Evolutionary conservation across 176 grass and related monocot genomes (phyloP).

Genomic region (Carex pumila): DNA sequence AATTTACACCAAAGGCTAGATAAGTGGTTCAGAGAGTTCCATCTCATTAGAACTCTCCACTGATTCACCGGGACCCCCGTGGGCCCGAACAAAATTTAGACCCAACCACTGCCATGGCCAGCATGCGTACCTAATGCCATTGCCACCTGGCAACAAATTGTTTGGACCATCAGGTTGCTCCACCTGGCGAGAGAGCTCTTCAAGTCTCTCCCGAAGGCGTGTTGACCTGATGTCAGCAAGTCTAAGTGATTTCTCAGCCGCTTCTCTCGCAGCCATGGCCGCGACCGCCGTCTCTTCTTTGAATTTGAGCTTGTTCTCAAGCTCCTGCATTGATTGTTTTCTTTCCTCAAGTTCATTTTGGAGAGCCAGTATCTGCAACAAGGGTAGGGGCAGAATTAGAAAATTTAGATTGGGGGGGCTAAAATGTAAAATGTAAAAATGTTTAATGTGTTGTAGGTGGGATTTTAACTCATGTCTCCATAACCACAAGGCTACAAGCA

Average conservation of each 20-base stretch:
- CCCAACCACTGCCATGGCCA: slow-evolving; percentile 99
- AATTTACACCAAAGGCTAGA: slow-evolving; percentile 29
- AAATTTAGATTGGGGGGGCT: too few species aligned
- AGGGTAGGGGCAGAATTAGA: neutral
- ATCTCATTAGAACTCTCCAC: slow-evolving; percentile 63
- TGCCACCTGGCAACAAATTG: slow-evolving; percentile 17
- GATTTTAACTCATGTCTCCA: too few species aligned
- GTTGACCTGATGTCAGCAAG: slow-evolving; percentile 59
- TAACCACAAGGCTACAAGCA: too few species aligned
- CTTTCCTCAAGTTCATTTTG: slow-evolving; percentile 78
- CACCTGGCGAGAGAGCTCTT: slow-evolving; percentile 68
- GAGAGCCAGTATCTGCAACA: slow-evolving; percentile 55
- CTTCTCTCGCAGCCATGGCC: slow-evolving; percentile 72
- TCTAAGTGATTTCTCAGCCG: slow-evolving; percentile 80
- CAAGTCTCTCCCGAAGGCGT: slow-evolving; percentile 67
- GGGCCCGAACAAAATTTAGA: slow-evolving; percentile 51
- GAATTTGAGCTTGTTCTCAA: slow-evolving; percentile 94
- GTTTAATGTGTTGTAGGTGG: too few species aligned
- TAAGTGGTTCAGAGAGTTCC: slow-evolving; percentile 85
- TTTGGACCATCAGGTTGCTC: slow-evolving; percentile 54
- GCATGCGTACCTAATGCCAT: slow-evolving; percentile 65
- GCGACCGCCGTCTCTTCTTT: slow-evolving; percentile 83
- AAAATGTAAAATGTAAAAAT: too few species aligned
- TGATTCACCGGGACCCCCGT: slow-evolving; percentile 23
- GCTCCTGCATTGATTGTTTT: slow-evolving; percentile 53